A percentile compares a stretch with the other conserved stretches of the same genome.
These are phyloP conservation scores for Vitis rotundifolia DNA, from an alignment of 164 flowering plant genomes.

Conservation along the genomic window DNA sequence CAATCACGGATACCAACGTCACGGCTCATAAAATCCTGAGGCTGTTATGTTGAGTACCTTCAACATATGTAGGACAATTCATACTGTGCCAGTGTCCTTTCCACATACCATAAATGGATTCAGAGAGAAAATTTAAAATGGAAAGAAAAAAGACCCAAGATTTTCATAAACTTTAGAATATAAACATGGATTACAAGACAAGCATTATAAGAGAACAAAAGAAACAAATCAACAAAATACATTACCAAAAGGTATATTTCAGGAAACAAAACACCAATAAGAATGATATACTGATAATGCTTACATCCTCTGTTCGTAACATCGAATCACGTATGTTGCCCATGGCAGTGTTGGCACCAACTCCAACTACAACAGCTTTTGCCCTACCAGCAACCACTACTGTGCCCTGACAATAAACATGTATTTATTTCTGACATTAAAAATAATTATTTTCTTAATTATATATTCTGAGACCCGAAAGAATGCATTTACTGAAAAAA, in stretches of 20 bases:
- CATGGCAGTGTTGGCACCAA: constrained; percentile 97
- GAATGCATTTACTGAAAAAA: not conserved
- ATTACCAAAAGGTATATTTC: not conserved
- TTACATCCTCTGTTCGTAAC: constrained; percentile 87
- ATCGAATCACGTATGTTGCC: constrained; percentile 97
- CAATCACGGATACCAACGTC: not conserved
- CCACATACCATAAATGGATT: too few species aligned
- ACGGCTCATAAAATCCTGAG: not conserved
- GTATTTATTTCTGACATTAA: not conserved
- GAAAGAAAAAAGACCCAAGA: not conserved
- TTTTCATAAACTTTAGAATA: not conserved
- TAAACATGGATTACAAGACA: not conserved
- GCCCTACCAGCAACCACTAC: constrained; percentile 94
- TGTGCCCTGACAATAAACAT: constrained; percentile 70
- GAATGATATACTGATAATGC: constrained; percentile 5
- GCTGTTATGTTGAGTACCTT: too few species aligned
- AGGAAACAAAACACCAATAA: not conserved
- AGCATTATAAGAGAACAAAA: not conserved
- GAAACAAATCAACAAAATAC: not conserved
- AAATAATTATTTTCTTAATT: not conserved
- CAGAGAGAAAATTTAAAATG: not conserved
- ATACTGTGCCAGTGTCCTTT: too few species aligned
- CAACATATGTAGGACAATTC: too few species aligned
- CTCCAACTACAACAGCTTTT: constrained; percentile 91
- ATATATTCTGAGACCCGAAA: not conserved